phyloP scores from a whole-genome alignment of 225 moss, liverwort and hornwort species.

The Marchantia polymorpha region DNA sequence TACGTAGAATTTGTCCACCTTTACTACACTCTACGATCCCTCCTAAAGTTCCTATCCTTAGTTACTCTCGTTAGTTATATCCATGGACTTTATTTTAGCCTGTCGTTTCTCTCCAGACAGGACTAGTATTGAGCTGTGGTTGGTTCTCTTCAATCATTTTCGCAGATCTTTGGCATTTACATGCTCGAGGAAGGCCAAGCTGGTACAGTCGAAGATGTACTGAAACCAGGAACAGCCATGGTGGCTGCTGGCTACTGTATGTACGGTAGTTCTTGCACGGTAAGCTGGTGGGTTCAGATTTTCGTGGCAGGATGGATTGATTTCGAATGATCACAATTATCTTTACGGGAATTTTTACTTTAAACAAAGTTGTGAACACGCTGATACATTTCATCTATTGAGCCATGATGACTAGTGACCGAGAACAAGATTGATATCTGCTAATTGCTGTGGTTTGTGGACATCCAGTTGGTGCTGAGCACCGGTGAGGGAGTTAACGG shows the following conservation, averaged over 20 bases:
- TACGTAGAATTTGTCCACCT: no score
- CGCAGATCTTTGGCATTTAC: slow-evolving; percentile 98
- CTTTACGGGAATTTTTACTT: no score
- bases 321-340: neutral
- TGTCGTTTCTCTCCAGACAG: no score
- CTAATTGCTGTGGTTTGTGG: slow-evolving; percentile 3
- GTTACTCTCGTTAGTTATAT: no score
- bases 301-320: neutral
- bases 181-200: slow-evolving; percentile 81
- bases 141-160: neutral
- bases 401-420: no score
- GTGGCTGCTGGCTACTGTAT: slow-evolving; percentile 97
- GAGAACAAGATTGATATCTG: neutral
- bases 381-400: no score
- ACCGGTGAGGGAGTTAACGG: slow-evolving; percentile 96
- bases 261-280: slow-evolving; percentile 99
- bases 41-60: no score
- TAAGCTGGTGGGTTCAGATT: slow-evolving; percentile 30
- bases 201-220: slow-evolving; percentile 74
- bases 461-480: slow-evolving; percentile 78
- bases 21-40: no score
- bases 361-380: no score
- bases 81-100: no score
- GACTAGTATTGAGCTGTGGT: no score
- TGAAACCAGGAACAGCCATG: slow-evolving; percentile 90